These are phyloP conservation scores for Cercophora samala DNA, from an alignment of 495 filamentous ascomycete genomes.

Conservation along the genomic window DNA sequence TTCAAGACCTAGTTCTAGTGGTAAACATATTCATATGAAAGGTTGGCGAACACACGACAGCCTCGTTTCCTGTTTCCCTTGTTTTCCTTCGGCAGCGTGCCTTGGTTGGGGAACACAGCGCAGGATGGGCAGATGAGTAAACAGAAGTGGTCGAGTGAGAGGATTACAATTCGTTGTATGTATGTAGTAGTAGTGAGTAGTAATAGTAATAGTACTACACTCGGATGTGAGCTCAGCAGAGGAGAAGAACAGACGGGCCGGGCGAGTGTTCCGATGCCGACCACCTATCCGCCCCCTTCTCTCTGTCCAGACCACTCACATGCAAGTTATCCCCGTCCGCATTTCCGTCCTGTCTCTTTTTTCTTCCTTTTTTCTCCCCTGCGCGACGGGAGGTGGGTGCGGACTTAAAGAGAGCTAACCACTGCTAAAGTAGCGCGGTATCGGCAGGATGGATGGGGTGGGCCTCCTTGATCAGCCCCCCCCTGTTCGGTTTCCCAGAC, in stretches of 20 bases:
- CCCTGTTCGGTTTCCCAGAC: background rate
- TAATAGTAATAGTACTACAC: too few species aligned
- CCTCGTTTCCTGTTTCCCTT: background rate
- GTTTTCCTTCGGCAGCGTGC: background rate
- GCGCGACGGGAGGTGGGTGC: background rate
- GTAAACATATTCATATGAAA: background rate
- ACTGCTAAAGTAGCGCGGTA: slow-evolving; percentile 6
- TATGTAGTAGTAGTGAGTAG: background rate
- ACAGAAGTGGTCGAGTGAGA: background rate
- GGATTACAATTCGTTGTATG: background rate
- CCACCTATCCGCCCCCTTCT: background rate
- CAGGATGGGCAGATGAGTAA: background rate
- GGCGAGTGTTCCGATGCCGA: too few species aligned
- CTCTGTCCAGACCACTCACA: background rate
- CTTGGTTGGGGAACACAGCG: background rate
- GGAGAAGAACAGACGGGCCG: too few species aligned
- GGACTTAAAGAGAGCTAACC: background rate
- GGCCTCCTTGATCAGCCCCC: background rate
- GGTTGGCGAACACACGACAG: background rate
- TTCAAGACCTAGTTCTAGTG: background rate
- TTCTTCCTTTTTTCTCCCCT: background rate
- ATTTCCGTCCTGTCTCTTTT: background rate
- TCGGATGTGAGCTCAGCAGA: background rate
- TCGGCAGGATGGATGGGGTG: background rate
- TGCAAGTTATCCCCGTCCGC: slow-evolving; percentile 1